Evolutionary conservation across 495 filamentous ascomycete species (phyloP).

Genomic region (Diplogelasinospora grovesii): DNA sequence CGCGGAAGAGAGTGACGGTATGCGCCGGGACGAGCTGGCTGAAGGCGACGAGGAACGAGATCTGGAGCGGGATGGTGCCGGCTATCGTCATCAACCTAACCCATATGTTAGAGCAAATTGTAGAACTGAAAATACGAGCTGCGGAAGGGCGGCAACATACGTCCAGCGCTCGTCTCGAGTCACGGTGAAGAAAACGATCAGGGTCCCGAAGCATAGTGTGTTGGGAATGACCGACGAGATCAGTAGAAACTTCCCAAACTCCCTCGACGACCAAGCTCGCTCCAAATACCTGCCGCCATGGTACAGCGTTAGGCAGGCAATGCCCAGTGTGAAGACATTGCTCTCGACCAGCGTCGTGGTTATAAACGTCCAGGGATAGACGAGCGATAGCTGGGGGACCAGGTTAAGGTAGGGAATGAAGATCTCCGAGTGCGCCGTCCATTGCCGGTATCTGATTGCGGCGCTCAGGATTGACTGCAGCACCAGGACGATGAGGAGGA

Average conservation of each 20-base stretch:
- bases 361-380: conserved; percentile 89
- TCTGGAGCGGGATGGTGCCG: conserved; percentile 83
- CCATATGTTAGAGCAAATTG: conserved; percentile 8
- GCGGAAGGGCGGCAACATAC: conserved; percentile 52
- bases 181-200: conserved; percentile 64
- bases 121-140: not conserved
- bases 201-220: conserved; percentile 60
- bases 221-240: conserved; percentile 76
- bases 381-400: conserved; percentile 71
- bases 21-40: conserved; percentile 97
- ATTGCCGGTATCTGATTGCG: conserved; percentile 63
- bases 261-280: conserved; percentile 87
- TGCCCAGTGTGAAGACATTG: conserved; percentile 78
- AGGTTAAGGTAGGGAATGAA: conserved; percentile 81
- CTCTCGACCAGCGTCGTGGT: conserved; percentile 86
- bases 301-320: conserved; percentile 77
- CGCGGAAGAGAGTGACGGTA: conserved; percentile 89
- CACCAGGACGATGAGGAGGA: conserved; percentile 65
- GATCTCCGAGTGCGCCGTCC: conserved; percentile 48
- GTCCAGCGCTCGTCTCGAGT: conserved; percentile 59
- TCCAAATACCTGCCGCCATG: conserved; percentile 94
- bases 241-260: conserved; percentile 86
- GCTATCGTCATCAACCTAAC: conserved; percentile 68
- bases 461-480: conserved; percentile 77
- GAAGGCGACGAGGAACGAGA: conserved; percentile 93